Evolutionary conservation across 306 rosid species (phyloP), one percentile per base, ranked within the genome.

Genomic region (Cyclanthera cordifolia): DNA sequence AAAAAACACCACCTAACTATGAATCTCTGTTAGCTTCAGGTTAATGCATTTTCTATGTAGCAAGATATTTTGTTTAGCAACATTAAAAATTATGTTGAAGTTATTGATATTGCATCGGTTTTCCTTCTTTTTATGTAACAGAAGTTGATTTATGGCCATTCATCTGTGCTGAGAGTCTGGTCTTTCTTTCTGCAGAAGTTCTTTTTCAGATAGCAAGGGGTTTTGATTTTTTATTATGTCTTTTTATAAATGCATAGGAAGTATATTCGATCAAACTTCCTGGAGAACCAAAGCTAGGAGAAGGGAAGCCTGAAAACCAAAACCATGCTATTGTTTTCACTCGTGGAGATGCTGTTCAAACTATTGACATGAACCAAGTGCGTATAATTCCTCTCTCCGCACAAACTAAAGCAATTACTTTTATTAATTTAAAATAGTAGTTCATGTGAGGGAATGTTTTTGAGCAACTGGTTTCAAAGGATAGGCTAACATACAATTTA

Each of bases 291-390:
- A 93, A 89, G 88, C 91, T 93, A 37, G 98, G 98, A 69, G 98
- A 93, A 87, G 98, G 98, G 75, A 93, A 93, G 81, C 98, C 98
- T 14, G 98, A 93, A 83, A 93, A 93, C 81, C 98, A 93, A 87
- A 93, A 93, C 72, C 98, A 93, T 80, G 96, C 98, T 19, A 89
- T 93, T 70, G 45, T 93, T 75, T 93, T 93, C 80, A 93, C 98
- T 25, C 98, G 98, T 5, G 98, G 98, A 55, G 96, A 85, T 72
- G 98, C 98, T 74, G 85, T 93, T 73, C 98, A 93, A 82, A 93
- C 98, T 53, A 93, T 93, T 53, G 98, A 93, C 82, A 93, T 93
- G 98, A 93, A 93, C 81, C 98, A 93, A 93, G 98, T 89, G 72
- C 24, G 58, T 59, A 49, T 9, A 63, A 41, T 21, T 19, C 34